These are phyloP conservation scores for Cicer pinnatifidum DNA, from an alignment of 306 rosid species.

Conservation along the genomic window DNA sequence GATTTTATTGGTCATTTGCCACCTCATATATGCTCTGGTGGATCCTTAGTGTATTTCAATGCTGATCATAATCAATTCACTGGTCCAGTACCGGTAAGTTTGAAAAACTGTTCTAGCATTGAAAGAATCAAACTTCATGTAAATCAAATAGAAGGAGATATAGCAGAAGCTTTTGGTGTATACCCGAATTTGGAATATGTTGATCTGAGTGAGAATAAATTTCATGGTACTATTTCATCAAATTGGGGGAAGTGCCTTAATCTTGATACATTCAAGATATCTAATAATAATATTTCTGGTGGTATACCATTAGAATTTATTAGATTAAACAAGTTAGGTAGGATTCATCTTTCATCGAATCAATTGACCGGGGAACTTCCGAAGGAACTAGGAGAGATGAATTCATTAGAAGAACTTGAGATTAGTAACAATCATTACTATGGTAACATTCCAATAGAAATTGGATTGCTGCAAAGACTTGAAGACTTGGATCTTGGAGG, in stretches of 20 bases:
- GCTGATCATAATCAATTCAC: neutral
- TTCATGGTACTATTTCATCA: constrained; percentile 41
- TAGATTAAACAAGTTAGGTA: neutral
- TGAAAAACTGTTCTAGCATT: constrained; percentile 38
- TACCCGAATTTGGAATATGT: constrained; percentile 40
- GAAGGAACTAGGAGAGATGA: constrained; percentile 37
- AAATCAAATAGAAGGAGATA: constrained; percentile 49
- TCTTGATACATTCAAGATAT: neutral
- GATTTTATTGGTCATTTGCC: constrained; percentile 32
- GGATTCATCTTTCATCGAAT: constrained; percentile 43
- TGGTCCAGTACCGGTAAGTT: constrained; percentile 35
- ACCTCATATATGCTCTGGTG: neutral
- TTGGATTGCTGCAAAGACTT: constrained; percentile 12
- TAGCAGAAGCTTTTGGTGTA: constrained; percentile 42
- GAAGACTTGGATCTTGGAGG: neutral
- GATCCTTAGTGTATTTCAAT: neutral
- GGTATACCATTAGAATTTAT: constrained; percentile 18
- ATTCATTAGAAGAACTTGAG: neutral
- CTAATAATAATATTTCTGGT: constrained; percentile 41
- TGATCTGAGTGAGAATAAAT: constrained; percentile 44
- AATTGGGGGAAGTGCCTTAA: constrained; percentile 37
- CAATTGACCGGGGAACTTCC: constrained; percentile 43
- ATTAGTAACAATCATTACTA: constrained; percentile 20
- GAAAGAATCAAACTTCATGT: constrained; percentile 31
- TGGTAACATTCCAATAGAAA: constrained; percentile 28